A percentile compares a stretch with the other conserved stretches of the same genome.
Conservation (phyloP, 2,329 filamentous ascomycete genomes). For the Esteya vermicola region DNA sequence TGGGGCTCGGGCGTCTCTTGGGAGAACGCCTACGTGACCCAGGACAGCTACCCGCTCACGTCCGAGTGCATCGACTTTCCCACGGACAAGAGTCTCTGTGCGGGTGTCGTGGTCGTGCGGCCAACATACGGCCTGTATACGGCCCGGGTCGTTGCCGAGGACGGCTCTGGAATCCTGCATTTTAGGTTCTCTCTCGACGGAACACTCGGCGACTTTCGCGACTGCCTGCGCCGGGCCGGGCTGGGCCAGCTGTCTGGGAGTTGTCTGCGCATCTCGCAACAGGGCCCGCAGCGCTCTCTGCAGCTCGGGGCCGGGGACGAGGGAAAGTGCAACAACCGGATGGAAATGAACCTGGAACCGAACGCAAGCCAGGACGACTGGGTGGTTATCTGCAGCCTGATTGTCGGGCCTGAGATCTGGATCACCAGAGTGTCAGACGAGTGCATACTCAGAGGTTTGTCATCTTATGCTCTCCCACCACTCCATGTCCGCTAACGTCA, state of each 20-base stretch:
- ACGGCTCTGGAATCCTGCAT: background rate
- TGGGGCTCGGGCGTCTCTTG: background rate
- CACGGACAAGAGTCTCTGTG: background rate
- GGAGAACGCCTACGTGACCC: background rate
- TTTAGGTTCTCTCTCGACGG: background rate
- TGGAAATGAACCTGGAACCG: constrained; percentile 1
- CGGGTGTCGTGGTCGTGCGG: background rate
- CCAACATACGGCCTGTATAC: background rate
- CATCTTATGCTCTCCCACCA: background rate
- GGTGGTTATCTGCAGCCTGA: constrained; percentile 1
- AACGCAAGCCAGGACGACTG: constrained; percentile 2
- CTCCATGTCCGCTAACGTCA: no score
- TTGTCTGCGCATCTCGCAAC: background rate
- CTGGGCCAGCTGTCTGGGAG: background rate
- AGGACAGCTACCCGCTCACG: background rate
- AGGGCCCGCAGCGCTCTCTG: background rate
- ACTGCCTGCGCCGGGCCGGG: background rate
- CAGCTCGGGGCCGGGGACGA: background rate
- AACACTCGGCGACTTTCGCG: background rate
- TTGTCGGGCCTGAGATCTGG: background rate
- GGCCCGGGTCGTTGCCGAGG: background rate
- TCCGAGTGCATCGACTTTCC: background rate
- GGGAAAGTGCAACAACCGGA: background rate
- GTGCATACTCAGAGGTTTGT: background rate
- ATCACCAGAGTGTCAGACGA: background rate